A percentile compares a stretch with the other conserved stretches of the same genome.
Conservation (phyloP, 2,329 filamentous ascomycete species). For the Cercospora nicotianae region DNA sequence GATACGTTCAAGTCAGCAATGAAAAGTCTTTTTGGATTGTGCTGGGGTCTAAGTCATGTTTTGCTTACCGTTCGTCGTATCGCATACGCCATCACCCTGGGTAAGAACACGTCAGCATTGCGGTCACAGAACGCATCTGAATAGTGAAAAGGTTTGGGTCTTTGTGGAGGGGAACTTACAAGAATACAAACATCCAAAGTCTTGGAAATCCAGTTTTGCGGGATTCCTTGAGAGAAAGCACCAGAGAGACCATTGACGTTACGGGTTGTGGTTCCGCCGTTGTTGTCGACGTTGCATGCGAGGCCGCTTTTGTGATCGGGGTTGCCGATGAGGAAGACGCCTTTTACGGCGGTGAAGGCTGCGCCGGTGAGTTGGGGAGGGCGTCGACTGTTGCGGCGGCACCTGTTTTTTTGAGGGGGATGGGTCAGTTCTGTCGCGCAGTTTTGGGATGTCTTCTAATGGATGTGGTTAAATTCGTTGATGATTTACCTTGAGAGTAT, state of each 20-base stretch:
- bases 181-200: constrained; percentile 40
- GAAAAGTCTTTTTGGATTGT: no score
- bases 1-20: not conserved
- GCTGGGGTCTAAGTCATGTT: no score
- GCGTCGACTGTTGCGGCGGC: constrained; percentile 41
- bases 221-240: constrained; percentile 29
- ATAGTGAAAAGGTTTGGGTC: no score
- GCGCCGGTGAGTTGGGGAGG: constrained; percentile 37
- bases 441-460: no score
- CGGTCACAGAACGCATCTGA: not conserved
- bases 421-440: no score
- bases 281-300: constrained; percentile 37
- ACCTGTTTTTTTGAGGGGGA: not conserved
- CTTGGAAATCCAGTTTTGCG: constrained; percentile 39
- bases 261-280: constrained; percentile 37
- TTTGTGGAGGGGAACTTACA: no score
- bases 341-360: constrained; percentile 40
- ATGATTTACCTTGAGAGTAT: constrained; percentile 37
- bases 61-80: constrained; percentile 32
- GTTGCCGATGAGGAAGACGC: constrained; percentile 41
- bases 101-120: not conserved
- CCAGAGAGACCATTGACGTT: constrained; percentile 35
- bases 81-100: constrained; percentile 42
- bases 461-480: not conserved
- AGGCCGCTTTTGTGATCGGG: constrained; percentile 38